Percentiles rank a stretch among this genome's conserved stretches.
Conservation (phyloP, 768 basidiomycete species). For the Agaricus sinodeliciosus region DNA sequence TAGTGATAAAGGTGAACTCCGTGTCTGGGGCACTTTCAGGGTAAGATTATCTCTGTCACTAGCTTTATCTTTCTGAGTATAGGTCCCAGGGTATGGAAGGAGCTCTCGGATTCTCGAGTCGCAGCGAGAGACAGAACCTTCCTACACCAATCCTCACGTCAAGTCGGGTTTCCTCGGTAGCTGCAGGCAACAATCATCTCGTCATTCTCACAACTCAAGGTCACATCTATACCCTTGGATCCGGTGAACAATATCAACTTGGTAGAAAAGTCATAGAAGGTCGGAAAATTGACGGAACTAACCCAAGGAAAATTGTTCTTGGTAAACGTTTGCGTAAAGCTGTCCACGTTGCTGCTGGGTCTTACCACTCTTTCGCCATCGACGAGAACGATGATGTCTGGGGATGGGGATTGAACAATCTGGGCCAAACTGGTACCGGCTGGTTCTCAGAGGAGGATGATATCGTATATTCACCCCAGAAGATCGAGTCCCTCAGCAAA, state of each 20-base stretch:
- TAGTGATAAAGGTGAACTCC: conserved; percentile 69
- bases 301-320: conserved; percentile 81
- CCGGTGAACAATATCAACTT: conserved; percentile 85
- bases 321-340: conserved; percentile 52
- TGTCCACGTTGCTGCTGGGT: conserved; percentile 71
- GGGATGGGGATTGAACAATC: conserved; percentile 95
- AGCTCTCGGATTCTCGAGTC: conserved; percentile 75
- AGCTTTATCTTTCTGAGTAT: neutral
- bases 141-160: conserved; percentile 61
- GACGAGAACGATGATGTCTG: conserved; percentile 78
- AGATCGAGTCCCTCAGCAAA: conserved; percentile 56
- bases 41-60: conserved; percentile 35
- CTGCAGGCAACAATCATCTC: conserved; percentile 84
- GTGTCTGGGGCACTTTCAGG: conserved; percentile 87
- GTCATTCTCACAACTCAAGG: conserved; percentile 86
- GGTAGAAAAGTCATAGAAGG: conserved; percentile 87
- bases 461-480: conserved; percentile 57
- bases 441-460: conserved; percentile 35
- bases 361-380: conserved; percentile 87
- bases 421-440: conserved; percentile 74
- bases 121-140: conserved; percentile 56
- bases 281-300: conserved; percentile 82
- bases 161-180: conserved; percentile 59
- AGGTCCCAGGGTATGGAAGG: conserved; percentile 64
- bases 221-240: conserved; percentile 84